Percentiles rank a stretch among this genome's conserved stretches.
Conservation (phyloP, 257 asterid genomes). For the Solanum sejunctum region DNA sequence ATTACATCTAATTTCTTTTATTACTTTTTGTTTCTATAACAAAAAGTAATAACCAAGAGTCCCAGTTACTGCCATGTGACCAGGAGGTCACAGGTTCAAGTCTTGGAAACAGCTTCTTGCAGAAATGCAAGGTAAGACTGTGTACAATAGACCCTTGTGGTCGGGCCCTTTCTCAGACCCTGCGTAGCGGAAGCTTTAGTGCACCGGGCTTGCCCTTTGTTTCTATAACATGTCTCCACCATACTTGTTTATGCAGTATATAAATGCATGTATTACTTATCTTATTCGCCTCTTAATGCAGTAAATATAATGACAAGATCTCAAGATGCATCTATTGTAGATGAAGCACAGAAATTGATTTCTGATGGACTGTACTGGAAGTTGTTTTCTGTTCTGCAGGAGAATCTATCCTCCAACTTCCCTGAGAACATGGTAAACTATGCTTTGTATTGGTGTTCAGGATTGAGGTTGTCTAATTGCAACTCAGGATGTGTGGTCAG, state of each 20-base stretch:
- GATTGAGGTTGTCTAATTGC: neutral
- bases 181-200: no score
- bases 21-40: neutral
- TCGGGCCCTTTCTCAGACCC: no score
- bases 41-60: no score
- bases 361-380: slow-evolving; percentile 63
- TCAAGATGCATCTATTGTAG: slow-evolving; percentile 36
- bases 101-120: no score
- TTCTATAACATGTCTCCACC: neutral
- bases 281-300: slow-evolving; percentile 12
- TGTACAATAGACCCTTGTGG: no score
- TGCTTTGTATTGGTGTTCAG: neutral
- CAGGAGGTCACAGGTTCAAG: no score
- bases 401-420: slow-evolving; percentile 52
- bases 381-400: slow-evolving; percentile 48
- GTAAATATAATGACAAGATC: slow-evolving; percentile 43
- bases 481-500: neutral
- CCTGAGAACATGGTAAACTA: slow-evolving; percentile 75
- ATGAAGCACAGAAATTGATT: slow-evolving; percentile 57
- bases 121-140: no score
- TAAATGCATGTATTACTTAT: neutral
- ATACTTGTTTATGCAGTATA: neutral
- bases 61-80: no score
- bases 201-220: neutral
- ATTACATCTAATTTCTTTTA: neutral